Evolutionary conservation across 768 basidiomycete genomes (phyloP).

Genomic region (Trametes maxima): DNA sequence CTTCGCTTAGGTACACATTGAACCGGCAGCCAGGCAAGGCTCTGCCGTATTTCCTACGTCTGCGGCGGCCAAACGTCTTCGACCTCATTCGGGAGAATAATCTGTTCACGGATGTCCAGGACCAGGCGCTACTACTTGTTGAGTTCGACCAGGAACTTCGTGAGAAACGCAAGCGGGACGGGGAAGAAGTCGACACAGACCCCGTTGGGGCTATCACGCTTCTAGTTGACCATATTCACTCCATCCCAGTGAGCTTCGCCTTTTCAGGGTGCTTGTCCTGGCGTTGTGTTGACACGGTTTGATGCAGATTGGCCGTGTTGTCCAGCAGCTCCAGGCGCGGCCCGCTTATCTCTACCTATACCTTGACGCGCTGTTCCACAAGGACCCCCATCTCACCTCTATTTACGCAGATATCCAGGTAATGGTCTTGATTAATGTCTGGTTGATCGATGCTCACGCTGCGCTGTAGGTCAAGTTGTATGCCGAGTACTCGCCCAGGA

Average conservation of each 20-base stretch:
- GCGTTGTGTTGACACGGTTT: background rate
- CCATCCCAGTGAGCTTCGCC: constrained; percentile 75
- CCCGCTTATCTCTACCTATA: constrained; percentile 90
- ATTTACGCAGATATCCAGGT: constrained; percentile 88
- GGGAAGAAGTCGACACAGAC: constrained; percentile 40
- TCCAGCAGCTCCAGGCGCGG: constrained; percentile 76
- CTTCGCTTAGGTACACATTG: constrained; percentile 64
- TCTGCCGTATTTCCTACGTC: constrained; percentile 82
- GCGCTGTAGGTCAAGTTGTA: constrained; percentile 75
- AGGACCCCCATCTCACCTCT: constrained; percentile 78
- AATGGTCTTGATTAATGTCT: constrained; percentile 13
- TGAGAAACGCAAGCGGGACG: constrained; percentile 52
- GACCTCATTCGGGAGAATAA: constrained; percentile 93
- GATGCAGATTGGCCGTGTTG: constrained; percentile 78
- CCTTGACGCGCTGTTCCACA: constrained; percentile 85
- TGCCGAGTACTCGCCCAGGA: constrained; percentile 79
- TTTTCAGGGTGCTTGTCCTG: background rate
- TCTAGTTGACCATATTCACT: constrained; percentile 92
- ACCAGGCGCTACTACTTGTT: constrained; percentile 88
- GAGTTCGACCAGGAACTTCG: constrained; percentile 92
- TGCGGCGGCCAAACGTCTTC: constrained; percentile 89
- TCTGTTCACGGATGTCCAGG: constrained; percentile 91
- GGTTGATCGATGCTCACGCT: background rate
- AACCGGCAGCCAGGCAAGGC: constrained; percentile 96
- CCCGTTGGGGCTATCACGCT: constrained; percentile 82